Evolutionary conservation across 2,329 filamentous ascomycete genomes (phyloP).

Genomic region (Zasmidium angulare): DNA sequence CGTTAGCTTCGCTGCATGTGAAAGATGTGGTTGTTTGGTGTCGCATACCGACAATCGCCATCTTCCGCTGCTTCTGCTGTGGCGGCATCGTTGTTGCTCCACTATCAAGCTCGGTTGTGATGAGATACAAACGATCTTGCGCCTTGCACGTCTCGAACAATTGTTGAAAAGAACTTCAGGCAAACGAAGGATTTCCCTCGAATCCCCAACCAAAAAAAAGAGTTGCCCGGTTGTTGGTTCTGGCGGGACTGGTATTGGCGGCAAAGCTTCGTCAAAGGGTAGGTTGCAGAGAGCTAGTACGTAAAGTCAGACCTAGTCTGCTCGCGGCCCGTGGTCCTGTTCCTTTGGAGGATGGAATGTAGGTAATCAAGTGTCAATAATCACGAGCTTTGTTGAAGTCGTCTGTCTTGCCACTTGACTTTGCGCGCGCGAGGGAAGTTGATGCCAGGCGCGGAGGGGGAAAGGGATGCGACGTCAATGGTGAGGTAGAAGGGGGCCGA

Average conservation of each 20-base stretch:
- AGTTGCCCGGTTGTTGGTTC: not conserved
- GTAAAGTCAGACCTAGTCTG: not conserved
- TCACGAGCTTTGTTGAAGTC: too few relatives aligned
- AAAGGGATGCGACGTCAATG: not conserved
- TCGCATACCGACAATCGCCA: conserved; percentile 73
- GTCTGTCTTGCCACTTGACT: too few relatives aligned
- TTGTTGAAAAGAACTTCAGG: too few relatives aligned
- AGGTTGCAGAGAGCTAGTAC: not conserved
- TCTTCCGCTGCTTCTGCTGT: conserved; percentile 84
- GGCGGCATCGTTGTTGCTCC: conserved; percentile 69
- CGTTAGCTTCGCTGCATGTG: not conserved
- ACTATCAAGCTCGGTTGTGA: too few relatives aligned
- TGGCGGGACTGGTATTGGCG: too few relatives aligned
- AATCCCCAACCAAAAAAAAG: too few relatives aligned
- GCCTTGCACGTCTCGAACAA: too few relatives aligned
- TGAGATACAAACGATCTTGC: too few relatives aligned
- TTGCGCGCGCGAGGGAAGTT: not conserved
- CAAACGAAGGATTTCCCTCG: too few relatives aligned
- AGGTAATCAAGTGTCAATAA: not conserved
- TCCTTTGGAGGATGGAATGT: not conserved
- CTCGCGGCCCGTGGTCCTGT: not conserved
- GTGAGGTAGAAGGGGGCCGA: too few relatives aligned
- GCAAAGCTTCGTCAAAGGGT: not conserved
- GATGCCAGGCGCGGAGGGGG: not conserved
- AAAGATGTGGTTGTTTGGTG: not conserved